Conservation (phyloP, 768 basidiomycete species). For the Mrakia hoshinonis region DNA sequence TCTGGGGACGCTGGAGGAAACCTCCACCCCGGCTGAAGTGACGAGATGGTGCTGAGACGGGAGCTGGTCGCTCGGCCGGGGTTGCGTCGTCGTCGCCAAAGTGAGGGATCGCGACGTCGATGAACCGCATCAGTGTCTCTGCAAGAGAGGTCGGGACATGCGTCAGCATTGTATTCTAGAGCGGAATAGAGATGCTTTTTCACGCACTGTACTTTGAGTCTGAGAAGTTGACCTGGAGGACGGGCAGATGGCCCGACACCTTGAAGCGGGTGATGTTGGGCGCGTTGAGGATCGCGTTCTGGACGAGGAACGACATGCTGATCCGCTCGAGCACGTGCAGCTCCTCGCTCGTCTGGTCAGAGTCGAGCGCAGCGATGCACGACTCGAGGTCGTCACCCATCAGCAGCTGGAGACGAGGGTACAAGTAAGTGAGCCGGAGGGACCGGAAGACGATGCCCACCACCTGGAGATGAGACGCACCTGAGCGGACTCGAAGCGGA, state of each 20-base stretch:
- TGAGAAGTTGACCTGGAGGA: slow-evolving; percentile 66
- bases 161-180: no score
- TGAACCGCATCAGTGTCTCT: slow-evolving; percentile 79
- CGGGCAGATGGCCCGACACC: slow-evolving; percentile 76
- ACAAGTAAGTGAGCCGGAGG: no score
- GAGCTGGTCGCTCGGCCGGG: background rate
- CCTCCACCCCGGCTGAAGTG: slow-evolving; percentile 31
- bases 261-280: slow-evolving; percentile 80
- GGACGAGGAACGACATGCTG: slow-evolving; percentile 76
- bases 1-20: slow-evolving; percentile 32
- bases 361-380: slow-evolving; percentile 68
- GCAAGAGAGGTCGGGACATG: background rate
- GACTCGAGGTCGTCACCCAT: slow-evolving; percentile 73
- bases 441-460: no score
- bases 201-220: slow-evolving; percentile 41
- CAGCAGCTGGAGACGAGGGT: slow-evolving; percentile 55
- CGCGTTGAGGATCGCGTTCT: slow-evolving; percentile 82
- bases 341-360: slow-evolving; percentile 46
- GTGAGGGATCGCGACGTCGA: slow-evolving; percentile 81
- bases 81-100: slow-evolving; percentile 47
- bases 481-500: slow-evolving; percentile 82
- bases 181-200: no score
- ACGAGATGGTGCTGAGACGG: background rate
- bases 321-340: slow-evolving; percentile 87
- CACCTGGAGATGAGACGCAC: slow-evolving; percentile 47